Base-by-base conservation (phyloP, 176 grass and related monocot species). In the Eragrostis curvula region DNA sequence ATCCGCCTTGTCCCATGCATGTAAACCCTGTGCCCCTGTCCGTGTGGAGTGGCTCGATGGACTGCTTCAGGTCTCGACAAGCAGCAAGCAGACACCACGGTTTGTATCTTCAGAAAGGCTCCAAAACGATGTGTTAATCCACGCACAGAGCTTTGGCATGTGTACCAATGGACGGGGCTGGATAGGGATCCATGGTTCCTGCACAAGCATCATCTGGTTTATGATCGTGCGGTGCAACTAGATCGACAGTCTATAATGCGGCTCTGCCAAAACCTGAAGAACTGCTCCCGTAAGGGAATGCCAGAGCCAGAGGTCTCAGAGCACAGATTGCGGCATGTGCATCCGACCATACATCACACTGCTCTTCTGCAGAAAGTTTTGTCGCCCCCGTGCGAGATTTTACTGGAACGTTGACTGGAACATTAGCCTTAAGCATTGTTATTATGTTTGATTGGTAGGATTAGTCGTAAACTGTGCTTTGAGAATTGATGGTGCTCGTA, bases 171-270 rank as follows among this genome's bases (percentile, higher is more conserved):
- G 47, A 8, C 44, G 40, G 67, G 10, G 68, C 11, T 60, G 25
- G 42, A 40, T 73, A 55, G 71, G 28, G 64, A 52, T 75, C n/a
- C 74, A 46, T 47, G 12, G 50, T 42, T 46, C 7, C 76, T 83
- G 64, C 29, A 8, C 13, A 11, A 30, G 39, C 48, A 59, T 44
- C 48, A 11, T 59, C 62, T 17, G 64, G 36, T 80, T 43, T 53
- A 6, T 24, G 45, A 43, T 23, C 57, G 68, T 84, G 27, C 18
- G 40, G 27, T 57, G 60, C 28, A 9, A 24, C 60, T 23, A 63
- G 70, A 70, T 55, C 73, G 79, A 88, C 86, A 85, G 29, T 14
- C n/a, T n/a, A 72, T 66, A 42, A 78, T 83, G 86, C 80, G 30
- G 64, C 45, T 60, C 62, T 79, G 83, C 10, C 58, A 36, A 49